Conservation (phyloP, 495 filamentous ascomycete genomes). For the Penicillium roqueforti region DNA sequence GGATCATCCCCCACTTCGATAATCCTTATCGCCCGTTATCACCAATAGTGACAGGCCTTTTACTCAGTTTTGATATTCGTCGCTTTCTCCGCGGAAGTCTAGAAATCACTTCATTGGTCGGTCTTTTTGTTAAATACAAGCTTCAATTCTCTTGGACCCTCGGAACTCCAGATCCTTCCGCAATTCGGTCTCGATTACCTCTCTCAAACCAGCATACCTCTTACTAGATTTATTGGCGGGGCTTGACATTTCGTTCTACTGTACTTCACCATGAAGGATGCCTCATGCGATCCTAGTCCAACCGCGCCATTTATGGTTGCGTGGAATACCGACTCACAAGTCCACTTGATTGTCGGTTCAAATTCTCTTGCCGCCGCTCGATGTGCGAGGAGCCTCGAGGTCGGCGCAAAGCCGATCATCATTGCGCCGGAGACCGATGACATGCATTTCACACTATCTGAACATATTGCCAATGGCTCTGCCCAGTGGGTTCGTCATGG, state of each 20-base stretch:
- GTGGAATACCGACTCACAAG: constrained; percentile 66
- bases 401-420: constrained; percentile 84
- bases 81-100: constrained; percentile 32
- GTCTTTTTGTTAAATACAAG: not conserved
- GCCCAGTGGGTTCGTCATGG: constrained; percentile 66
- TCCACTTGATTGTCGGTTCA: constrained; percentile 82
- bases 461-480: constrained; percentile 66
- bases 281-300: constrained; percentile 19
- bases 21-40: constrained; percentile 26
- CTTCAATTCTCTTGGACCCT: not conserved
- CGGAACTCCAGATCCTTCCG: not conserved
- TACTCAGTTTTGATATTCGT: constrained; percentile 23
- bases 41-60: constrained; percentile 23
- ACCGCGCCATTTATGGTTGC: constrained; percentile 65
- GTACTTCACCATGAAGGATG: constrained; percentile 34
- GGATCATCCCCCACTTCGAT: constrained; percentile 1
- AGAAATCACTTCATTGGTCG: constrained; percentile 7
- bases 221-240: constrained; percentile 13
- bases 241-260: constrained; percentile 17
- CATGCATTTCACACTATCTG: constrained; percentile 67
- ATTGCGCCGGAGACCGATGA: constrained; percentile 63
- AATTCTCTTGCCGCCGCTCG: constrained; percentile 82
- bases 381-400: constrained; percentile 72
- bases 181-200: not conserved
- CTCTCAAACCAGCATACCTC: not conserved